Evolutionary conservation across 768 basidiomycete genomes (phyloP).

Genomic region (Naganishia vishniacii): DNA sequence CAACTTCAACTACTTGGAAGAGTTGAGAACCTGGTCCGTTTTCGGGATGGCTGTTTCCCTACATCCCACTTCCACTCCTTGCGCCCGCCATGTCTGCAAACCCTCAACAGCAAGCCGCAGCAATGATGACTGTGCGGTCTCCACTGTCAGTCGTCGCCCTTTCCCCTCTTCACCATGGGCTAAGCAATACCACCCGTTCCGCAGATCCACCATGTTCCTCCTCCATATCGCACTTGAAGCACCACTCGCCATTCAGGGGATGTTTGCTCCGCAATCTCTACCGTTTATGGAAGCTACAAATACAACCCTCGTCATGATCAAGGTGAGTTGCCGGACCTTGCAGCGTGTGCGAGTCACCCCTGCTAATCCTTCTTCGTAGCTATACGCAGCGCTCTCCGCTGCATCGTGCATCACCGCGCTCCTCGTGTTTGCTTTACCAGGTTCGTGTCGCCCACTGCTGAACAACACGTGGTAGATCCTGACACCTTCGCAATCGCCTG

Average conservation of each 20-base stretch:
- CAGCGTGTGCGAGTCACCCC: background rate
- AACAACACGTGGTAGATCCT: background rate
- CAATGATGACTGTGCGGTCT: background rate
- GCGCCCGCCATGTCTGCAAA: background rate
- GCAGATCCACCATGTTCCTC: constrained; percentile 65
- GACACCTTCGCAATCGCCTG: background rate
- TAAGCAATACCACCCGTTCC: background rate
- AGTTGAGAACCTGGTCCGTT: too few relatives aligned
- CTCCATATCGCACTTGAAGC: constrained; percentile 73
- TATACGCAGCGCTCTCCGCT: constrained; percentile 63
- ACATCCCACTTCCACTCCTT: too few relatives aligned
- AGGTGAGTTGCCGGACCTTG: constrained; percentile 52
- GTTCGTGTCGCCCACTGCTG: constrained; percentile 50
- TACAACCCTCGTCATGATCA: constrained; percentile 68
- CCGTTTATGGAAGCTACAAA: constrained; percentile 79
- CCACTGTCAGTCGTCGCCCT: background rate
- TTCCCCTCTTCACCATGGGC: background rate
- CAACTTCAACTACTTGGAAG: too few relatives aligned
- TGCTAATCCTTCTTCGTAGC: constrained; percentile 49
- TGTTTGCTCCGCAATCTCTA: constrained; percentile 58
- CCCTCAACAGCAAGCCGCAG: background rate
- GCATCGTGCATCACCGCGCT: constrained; percentile 61
- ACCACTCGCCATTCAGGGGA: constrained; percentile 69
- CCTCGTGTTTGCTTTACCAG: constrained; percentile 67
- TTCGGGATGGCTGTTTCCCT: too few relatives aligned